These are phyloP conservation scores for Phytophthora pluvialis DNA, from an alignment of 352 stramenopile species.

Conservation along the genomic window DNA sequence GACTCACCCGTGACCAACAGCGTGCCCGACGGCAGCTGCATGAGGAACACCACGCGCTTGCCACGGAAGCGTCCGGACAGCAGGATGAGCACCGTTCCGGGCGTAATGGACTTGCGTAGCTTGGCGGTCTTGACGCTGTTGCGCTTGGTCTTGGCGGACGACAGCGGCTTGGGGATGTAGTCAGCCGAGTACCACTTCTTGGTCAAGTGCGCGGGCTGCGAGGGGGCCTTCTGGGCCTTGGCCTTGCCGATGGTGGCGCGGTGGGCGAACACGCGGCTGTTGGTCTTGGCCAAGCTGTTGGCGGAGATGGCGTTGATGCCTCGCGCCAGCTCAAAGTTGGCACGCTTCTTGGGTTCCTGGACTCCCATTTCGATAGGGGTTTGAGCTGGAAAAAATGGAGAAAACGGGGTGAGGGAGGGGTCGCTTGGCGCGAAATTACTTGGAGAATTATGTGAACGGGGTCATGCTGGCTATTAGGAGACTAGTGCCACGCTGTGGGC, in stretches of 20 bases:
- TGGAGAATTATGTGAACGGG: neutral
- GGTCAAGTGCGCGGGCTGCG: constrained; percentile 90
- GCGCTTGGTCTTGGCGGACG: constrained; percentile 70
- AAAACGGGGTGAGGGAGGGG: neutral
- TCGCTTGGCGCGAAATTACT: constrained; percentile 1
- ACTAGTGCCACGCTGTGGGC: neutral
- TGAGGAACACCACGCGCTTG: constrained; percentile 99
- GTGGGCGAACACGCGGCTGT: constrained; percentile 58
- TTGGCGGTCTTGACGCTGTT: constrained; percentile 92
- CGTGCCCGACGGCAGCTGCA: constrained; percentile 96
- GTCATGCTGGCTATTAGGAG: neutral
- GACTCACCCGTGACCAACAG: constrained; percentile 93
- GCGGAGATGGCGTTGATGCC: constrained; percentile 82
- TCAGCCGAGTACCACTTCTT: constrained; percentile 82
- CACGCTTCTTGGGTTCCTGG: constrained; percentile 45
- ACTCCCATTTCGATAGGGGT: constrained; percentile 23
- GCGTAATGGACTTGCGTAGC: constrained; percentile 95
- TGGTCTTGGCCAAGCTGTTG: constrained; percentile 69
- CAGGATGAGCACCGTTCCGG: constrained; percentile 97
- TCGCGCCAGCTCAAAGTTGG: constrained; percentile 70
- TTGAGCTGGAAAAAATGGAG: neutral
- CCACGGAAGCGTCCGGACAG: constrained; percentile 96
- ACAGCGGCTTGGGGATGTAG: constrained; percentile 66
- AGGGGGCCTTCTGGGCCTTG: constrained; percentile 15
- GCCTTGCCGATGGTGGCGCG: constrained; percentile 33